These are phyloP conservation scores for Aspergillus udagawae DNA, from an alignment of 2,329 filamentous ascomycete species.

Conservation along the genomic window DNA sequence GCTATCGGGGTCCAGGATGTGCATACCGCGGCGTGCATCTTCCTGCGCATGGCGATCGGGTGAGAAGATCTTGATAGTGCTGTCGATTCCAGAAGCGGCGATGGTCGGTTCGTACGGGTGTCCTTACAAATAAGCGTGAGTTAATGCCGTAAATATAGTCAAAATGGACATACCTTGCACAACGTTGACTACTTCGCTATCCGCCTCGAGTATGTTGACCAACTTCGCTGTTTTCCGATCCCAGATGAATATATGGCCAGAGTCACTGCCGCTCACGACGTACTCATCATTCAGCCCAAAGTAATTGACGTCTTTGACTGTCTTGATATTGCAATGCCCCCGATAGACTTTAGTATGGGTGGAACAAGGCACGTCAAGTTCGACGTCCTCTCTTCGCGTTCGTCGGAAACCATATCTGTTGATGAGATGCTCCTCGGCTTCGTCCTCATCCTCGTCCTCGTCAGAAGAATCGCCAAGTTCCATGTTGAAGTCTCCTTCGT, in stretches of 20 bases:
- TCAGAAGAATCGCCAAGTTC: conserved; percentile 31
- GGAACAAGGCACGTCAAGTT: conserved; percentile 52
- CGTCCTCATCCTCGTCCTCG: conserved; percentile 25
- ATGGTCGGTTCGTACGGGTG: conserved; percentile 66
- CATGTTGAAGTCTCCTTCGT: conserved; percentile 28
- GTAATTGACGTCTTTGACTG: conserved; percentile 67
- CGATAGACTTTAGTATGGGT: conserved; percentile 56
- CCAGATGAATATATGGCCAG: conserved; percentile 66
- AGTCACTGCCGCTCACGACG: conserved; percentile 64
- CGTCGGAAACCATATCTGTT: conserved; percentile 49
- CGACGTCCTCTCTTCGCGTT: conserved; percentile 48
- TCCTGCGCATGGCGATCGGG: conserved; percentile 56
- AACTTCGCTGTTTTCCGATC: conserved; percentile 59
- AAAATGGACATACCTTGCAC: conserved; percentile 49
- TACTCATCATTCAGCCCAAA: conserved; percentile 65
- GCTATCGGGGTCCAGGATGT: conserved; percentile 50
- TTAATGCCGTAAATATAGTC: neutral
- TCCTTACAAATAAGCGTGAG: conserved; percentile 34
- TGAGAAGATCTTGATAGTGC: conserved; percentile 66
- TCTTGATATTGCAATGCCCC: conserved; percentile 64
- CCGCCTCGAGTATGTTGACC: conserved; percentile 62
- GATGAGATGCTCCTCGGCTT: conserved; percentile 38
- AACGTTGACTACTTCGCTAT: conserved; percentile 67
- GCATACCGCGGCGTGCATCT: conserved; percentile 54
- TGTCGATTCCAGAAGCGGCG: conserved; percentile 64